Evolutionary conservation across 192 early-diverging fungal genomes (phyloP).

Genomic region (Mortierella alpina): DNA sequence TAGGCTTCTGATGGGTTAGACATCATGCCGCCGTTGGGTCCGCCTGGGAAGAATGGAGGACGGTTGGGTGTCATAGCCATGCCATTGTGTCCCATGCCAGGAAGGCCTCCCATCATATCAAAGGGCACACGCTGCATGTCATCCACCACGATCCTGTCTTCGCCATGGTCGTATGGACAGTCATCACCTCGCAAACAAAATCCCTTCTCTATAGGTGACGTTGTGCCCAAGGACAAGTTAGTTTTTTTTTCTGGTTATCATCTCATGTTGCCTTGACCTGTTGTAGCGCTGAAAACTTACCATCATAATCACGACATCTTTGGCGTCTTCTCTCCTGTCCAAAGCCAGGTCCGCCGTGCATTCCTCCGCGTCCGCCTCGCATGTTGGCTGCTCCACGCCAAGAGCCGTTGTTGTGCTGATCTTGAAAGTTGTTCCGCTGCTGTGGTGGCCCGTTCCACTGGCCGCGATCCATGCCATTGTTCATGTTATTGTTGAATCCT

Average conservation of each 20-base stretch:
- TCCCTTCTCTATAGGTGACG: conserved; percentile 71
- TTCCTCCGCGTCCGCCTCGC: conserved; percentile 59
- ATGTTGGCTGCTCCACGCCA: conserved; percentile 53
- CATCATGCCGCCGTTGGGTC: conserved; percentile 34
- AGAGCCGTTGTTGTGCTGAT: conserved; percentile 29
- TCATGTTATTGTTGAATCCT: conserved; percentile 8
- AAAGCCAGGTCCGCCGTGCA: conserved; percentile 40
- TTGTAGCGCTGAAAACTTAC: conserved; percentile 51
- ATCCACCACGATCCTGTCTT: conserved; percentile 76
- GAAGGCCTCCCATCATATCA: conserved; percentile 46
- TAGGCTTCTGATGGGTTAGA: conserved; percentile 55
- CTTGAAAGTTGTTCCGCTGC: conserved; percentile 23
- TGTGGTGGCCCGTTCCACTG: conserved; percentile 32
- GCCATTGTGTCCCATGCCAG: conserved; percentile 46
- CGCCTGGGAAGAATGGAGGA: conserved; percentile 58
- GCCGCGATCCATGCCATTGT: conserved; percentile 8
- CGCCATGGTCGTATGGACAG: conserved; percentile 83
- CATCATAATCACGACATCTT: conserved; percentile 81
- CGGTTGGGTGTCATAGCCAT: conserved; percentile 45
- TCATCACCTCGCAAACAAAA: conserved; percentile 84
- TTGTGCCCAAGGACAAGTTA: background rate
- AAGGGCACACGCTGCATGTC: conserved; percentile 55
- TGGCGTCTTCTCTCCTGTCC: conserved; percentile 52
- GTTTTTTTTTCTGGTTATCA: background rate
- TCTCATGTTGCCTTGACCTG: background rate